Evolutionary conservation across 257 asterid genomes (phyloP), one percentile per base, ranked within the genome.

Genomic region (Fraxinus pennsylvanica): DNA sequence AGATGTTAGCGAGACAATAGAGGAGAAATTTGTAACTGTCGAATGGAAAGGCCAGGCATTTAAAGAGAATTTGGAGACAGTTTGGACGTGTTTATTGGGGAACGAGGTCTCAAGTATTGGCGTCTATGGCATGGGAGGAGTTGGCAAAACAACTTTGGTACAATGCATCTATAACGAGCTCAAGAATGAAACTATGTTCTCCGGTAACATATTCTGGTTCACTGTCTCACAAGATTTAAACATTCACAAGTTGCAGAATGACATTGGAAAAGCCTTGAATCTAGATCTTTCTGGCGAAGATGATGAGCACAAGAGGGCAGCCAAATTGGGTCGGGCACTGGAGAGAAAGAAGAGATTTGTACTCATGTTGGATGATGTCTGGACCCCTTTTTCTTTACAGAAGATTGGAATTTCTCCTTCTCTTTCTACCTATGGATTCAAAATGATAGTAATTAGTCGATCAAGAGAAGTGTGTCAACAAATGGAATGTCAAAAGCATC

Each of bases 51-150:
- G 81, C n/a, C 33, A 47, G 50, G 36, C 38, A 63, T 71, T 74
- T 3, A 70, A 52, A 66, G 67, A 72, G 52, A 83, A 75, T 45
- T 66, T 72, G 3, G 21, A 70, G 39, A 25, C 61, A 68, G 13
- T 83, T 73, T 83, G 82, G 84, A 6, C 57, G 8, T 80, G 15
- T 43, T 43, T 81, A 68, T 73, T 83, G 54, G 80, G 61, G 43
- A 69, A 27, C 3, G 80, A 43, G 52, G 52, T 52, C 50, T 25
- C 38, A 61, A 17, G 39, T 5, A 74, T 80, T 41, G 87, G 87
- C 73, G 77, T 83, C 68, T 83, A 83, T 80, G 87, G 86, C n/a
- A 77, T 80, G 78, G 81, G 69, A 47, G 81, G 84, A 30, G 79
- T 76, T 6, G 86, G 86, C 9, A 80, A 83, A 74, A 83, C 84